Percentiles rank a stretch among this genome's conserved stretches.
These are phyloP conservation scores for Hypoxylon sp. DNA, from an alignment of 2,329 filamentous ascomycete species.

Conservation along the genomic window DNA sequence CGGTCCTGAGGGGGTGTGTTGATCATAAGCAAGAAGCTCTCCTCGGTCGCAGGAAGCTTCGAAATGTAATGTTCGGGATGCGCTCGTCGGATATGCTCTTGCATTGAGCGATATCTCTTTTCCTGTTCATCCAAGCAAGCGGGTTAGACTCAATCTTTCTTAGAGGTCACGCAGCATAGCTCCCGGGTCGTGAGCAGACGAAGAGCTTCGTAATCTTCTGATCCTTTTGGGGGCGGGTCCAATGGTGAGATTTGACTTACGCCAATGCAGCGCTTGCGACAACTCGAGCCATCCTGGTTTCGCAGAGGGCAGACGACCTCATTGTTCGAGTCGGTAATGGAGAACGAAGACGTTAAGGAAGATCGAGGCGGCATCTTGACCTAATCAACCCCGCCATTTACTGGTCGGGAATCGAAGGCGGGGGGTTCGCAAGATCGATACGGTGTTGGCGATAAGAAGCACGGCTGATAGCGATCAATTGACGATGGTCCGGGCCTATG, in stretches of 20 bases:
- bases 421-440: conserved; percentile 51
- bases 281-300: conserved; percentile 97
- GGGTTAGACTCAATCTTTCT: conserved; percentile 43
- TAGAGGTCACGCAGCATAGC: conserved; percentile 11
- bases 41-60: conserved; percentile 96
- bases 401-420: conserved; percentile 57
- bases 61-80: conserved; percentile 98
- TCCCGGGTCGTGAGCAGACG: conserved; percentile 9
- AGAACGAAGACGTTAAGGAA: conserved; percentile 90
- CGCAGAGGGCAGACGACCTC: conserved; percentile 96
- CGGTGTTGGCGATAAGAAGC: conserved; percentile 50
- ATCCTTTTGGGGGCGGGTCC: conserved; percentile 20
- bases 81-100: conserved; percentile 97
- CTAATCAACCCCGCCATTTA: conserved; percentile 67
- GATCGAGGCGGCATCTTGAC: conserved; percentile 89
- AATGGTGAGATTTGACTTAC: conserved; percentile 74
- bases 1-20: conserved; percentile 86
- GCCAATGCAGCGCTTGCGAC: conserved; percentile 96
- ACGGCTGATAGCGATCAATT: conserved; percentile 45
- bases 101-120: conserved; percentile 98
- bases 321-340: conserved; percentile 91
- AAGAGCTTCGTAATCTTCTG: conserved; percentile 28
- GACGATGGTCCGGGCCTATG: conserved; percentile 35
- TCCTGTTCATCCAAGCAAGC: conserved; percentile 70
- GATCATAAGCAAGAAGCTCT: conserved; percentile 98